These are phyloP conservation scores for Claviceps purpurea DNA, from an alignment of 2,329 filamentous ascomycete genomes.

Conservation along the genomic window DNA sequence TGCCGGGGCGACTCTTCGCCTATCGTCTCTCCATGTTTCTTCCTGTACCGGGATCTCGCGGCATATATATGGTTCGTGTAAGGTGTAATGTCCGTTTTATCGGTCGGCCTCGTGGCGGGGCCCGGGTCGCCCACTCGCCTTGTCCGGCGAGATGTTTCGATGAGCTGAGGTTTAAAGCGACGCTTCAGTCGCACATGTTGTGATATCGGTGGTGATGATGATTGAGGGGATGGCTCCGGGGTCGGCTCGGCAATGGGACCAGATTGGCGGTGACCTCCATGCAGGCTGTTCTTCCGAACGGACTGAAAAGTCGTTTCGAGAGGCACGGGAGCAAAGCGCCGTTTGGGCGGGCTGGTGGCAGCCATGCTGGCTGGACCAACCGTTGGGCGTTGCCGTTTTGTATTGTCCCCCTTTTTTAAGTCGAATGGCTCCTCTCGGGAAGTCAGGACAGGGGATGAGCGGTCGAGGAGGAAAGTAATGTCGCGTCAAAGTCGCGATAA, in stretches of 20 bases:
- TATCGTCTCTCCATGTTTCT: conserved; percentile 16
- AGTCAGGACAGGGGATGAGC: too few species aligned
- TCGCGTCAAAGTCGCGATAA: too few species aligned
- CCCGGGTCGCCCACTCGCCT: conserved; percentile 52
- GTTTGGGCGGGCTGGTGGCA: conserved; percentile 28
- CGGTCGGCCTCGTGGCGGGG: conserved; percentile 47
- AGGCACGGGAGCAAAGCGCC: conserved; percentile 54
- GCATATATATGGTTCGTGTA: conserved; percentile 49
- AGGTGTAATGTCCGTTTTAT: conserved; percentile 60
- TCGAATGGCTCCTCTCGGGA: too few species aligned
- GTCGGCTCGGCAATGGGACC: conserved; percentile 46
- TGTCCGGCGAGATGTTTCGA: conserved; percentile 65
- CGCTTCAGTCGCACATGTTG: conserved; percentile 29
- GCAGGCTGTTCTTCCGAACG: conserved; percentile 25
- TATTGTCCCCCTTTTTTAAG: not conserved
- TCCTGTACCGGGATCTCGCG: conserved; percentile 26
- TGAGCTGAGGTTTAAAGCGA: conserved; percentile 63
- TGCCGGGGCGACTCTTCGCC: conserved; percentile 18
- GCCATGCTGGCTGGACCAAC: conserved; percentile 19
- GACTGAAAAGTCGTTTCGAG: conserved; percentile 59
- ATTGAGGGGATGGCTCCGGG: conserved; percentile 38
- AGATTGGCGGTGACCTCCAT: conserved; percentile 6
- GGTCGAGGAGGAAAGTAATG: too few species aligned
- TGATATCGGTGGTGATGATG: conserved; percentile 29
- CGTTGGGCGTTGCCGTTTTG: not conserved